Evolutionary conservation across 768 basidiomycete genomes (phyloP).

Genomic region (Rhodocollybia butyracea): DNA sequence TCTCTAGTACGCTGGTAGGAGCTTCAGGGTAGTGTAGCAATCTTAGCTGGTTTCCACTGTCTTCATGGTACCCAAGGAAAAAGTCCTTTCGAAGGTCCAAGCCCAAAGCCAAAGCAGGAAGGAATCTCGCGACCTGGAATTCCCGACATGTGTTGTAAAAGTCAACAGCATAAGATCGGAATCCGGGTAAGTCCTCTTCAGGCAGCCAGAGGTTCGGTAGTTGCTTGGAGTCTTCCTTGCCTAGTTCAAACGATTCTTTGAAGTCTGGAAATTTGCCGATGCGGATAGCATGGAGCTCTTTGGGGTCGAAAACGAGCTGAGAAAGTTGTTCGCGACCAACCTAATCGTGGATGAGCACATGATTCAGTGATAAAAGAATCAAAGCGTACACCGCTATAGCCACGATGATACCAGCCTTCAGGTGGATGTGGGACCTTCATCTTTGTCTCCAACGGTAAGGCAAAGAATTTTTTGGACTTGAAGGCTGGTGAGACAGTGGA

Average conservation of each 20-base stretch:
- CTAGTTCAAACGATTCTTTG: constrained; percentile 36
- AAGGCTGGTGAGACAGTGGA: not conserved
- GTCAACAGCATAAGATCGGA: constrained; percentile 28
- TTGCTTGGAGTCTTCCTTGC: constrained; percentile 21
- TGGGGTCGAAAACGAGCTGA: constrained; percentile 22
- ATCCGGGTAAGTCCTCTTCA: constrained; percentile 31
- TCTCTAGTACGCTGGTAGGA: constrained; percentile 19
- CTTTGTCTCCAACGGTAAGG: constrained; percentile 19
- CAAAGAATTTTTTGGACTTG: constrained; percentile 19
- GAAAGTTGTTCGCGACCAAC: constrained; percentile 21
- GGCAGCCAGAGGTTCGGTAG: constrained; percentile 38
- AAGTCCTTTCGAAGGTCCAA: constrained; percentile 27
- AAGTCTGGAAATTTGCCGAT: constrained; percentile 26
- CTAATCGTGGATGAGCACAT: constrained; percentile 1
- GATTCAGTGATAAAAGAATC: not conserved
- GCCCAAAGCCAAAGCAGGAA: constrained; percentile 33
- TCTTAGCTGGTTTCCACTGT: constrained; percentile 33
- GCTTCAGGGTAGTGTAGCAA: constrained; percentile 38
- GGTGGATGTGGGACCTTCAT: constrained; percentile 22
- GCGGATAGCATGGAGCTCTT: constrained; percentile 21
- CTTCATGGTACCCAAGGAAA: constrained; percentile 26
- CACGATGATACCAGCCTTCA: constrained; percentile 22
- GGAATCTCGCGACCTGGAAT: constrained; percentile 26
- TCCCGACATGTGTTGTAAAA: constrained; percentile 31
- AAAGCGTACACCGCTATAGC: constrained; percentile 19